Percentiles rank a stretch among this genome's conserved stretches.
Conservation (phyloP, 176 grass and related monocot species). For the Lolium perenne region DNA sequence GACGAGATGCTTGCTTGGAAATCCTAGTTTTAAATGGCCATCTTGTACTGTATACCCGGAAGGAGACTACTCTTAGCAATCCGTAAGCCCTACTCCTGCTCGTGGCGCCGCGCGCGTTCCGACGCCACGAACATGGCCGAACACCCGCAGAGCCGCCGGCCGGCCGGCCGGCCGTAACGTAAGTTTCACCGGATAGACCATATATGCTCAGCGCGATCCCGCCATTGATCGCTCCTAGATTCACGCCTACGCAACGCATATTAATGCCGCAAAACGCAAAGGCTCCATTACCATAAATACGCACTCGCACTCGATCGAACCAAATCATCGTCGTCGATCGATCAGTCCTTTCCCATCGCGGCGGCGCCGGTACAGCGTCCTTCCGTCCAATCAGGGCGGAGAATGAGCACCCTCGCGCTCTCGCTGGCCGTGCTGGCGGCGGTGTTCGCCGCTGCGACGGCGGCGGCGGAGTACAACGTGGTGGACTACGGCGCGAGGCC, state of each 20-base stretch:
- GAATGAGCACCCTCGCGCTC: constrained; percentile 7
- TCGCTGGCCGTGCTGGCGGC: neutral
- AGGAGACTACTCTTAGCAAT: neutral
- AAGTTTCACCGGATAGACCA: neutral
- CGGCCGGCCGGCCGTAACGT: neutral
- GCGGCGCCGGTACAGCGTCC: neutral
- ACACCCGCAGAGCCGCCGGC: neutral
- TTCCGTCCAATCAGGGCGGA: neutral
- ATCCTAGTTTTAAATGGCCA: no score
- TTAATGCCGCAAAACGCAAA: neutral
- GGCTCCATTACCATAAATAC: neutral
- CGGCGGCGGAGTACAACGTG: constrained; percentile 49
- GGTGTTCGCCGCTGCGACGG: neutral
- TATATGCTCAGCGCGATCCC: neutral
- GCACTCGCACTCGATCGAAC: neutral
- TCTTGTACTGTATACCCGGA: neutral
- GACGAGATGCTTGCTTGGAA: no score
- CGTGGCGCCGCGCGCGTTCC: neutral
- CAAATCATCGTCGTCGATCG: neutral
- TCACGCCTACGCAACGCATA: neutral
- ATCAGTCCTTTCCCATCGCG: neutral
- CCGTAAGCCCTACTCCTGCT: neutral
- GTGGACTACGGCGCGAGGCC: constrained; percentile 59
- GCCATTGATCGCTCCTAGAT: neutral
- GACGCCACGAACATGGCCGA: constrained; percentile 13